phyloP scores from a whole-genome alignment of 2,329 filamentous ascomycete genomes.

The Atkinsonella hypoxylon region DNA sequence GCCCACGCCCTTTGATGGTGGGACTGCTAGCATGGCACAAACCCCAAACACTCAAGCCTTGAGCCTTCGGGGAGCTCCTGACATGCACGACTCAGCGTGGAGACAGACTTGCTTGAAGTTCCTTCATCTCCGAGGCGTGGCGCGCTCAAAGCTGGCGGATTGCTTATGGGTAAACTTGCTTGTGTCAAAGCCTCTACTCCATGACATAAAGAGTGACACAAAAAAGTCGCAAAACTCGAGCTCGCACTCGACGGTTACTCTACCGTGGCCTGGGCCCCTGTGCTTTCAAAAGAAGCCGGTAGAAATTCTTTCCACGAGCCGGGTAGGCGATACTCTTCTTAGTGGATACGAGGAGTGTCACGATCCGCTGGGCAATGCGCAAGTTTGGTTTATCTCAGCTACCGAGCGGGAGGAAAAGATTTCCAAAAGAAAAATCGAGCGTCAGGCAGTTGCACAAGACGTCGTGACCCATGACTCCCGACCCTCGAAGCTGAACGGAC shows the following conservation, averaged over 20 bases:
- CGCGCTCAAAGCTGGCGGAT: slow-evolving; percentile 28
- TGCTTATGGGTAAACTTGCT: slow-evolving; percentile 40
- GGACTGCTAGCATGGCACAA: slow-evolving; percentile 29
- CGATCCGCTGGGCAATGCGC: slow-evolving; percentile 37
- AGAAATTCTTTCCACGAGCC: slow-evolving; percentile 26
- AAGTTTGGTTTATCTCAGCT: slow-evolving; percentile 33
- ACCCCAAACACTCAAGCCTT: slow-evolving; percentile 41
- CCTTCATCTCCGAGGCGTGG: slow-evolving; percentile 37
- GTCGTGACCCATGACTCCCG: slow-evolving; percentile 29
- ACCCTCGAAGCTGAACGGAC: slow-evolving; percentile 31
- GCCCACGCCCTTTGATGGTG: slow-evolving; percentile 9
- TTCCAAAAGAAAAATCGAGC: slow-evolving; percentile 37
- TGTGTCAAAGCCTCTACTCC: slow-evolving; percentile 31
- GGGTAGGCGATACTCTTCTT: slow-evolving; percentile 26
- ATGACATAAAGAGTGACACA: slow-evolving; percentile 29
- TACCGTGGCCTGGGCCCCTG: slow-evolving; percentile 42
- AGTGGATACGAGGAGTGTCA: slow-evolving; percentile 29
- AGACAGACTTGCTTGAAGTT: slow-evolving; percentile 37
- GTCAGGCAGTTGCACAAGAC: slow-evolving; percentile 31
- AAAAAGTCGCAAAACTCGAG: slow-evolving; percentile 26
- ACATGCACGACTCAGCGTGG: slow-evolving; percentile 33
- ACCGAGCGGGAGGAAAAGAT: slow-evolving; percentile 35
- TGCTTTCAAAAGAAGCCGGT: slow-evolving; percentile 39
- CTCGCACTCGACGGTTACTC: slow-evolving; percentile 23
- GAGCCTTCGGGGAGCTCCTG: slow-evolving; percentile 27